These are phyloP conservation scores for Tillandsia fasciculata DNA, from an alignment of 176 grass and related monocot species.

Conservation along the genomic window DNA sequence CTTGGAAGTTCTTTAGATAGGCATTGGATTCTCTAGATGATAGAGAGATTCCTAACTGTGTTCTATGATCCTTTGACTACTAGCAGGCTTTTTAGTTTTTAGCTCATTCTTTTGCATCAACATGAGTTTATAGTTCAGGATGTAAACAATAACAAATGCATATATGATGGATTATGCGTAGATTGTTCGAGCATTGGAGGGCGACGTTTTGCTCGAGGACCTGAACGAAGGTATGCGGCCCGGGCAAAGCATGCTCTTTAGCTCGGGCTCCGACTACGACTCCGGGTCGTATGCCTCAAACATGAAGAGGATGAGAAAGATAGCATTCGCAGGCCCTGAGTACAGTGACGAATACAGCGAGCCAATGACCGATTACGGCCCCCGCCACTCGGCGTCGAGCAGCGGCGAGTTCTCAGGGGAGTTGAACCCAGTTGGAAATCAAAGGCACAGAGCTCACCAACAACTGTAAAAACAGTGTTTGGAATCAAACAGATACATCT, in stretches of 20 bases:
- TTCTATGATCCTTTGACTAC: too few species aligned
- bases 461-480: background rate
- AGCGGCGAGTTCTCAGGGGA: slow-evolving; percentile 1
- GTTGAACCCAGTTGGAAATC: slow-evolving; percentile 1
- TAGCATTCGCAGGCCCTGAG: slow-evolving; percentile 25
- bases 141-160: background rate
- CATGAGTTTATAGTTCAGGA: background rate
- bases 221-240: slow-evolving; percentile 30
- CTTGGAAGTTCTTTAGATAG: background rate
- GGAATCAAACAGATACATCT: background rate
- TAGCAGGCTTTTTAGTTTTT: too few species aligned
- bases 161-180: background rate
- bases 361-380: slow-evolving; percentile 12
- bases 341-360: slow-evolving; percentile 26
- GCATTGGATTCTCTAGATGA: background rate
- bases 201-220: slow-evolving; percentile 35
- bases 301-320: slow-evolving; percentile 28
- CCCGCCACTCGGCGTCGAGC: slow-evolving; percentile 15
- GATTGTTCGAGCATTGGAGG: slow-evolving; percentile 39
- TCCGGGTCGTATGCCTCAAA: slow-evolving; percentile 28
- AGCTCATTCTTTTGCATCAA: too few species aligned
- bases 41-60: background rate
- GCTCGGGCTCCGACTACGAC: slow-evolving; percentile 23
- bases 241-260: slow-evolving; percentile 16
- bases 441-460: slow-evolving; percentile 6